Evolutionary conservation across 176 grass and related monocot species (phyloP), one percentile per base, ranked within the genome.

Genomic region (Carex pumila): DNA sequence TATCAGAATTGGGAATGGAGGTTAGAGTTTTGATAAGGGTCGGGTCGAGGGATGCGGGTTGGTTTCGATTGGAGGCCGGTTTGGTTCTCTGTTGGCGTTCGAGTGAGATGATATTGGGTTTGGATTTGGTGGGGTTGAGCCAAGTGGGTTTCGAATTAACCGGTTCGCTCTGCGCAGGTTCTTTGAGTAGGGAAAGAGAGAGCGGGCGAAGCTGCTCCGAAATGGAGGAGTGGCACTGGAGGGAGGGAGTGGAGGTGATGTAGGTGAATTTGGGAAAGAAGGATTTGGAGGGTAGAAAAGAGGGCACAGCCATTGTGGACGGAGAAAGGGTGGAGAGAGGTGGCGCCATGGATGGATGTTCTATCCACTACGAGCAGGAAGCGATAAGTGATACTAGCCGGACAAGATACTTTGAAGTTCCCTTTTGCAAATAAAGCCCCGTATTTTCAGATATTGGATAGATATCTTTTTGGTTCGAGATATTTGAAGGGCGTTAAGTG

Each of bases 41-140:
- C 34, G 86, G 86, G 82, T 86, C 83, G 22, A 90, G 79, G 11
- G 66, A 85, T 0, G 39, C 69, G 15, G 89, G 85, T 65, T 77
- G 73, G 77, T 90, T 88, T 13, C 72, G 1, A n/a, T 43, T 56
- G 4, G 89, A 87, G 34, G 82, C 31, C 3, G 86, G 53, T 12
- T 79, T 77, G 83, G 84, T 89, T 80, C 82, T 89, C 79, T 61
- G 84, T 11, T 98, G 95, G 74, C 92, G 92, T 79, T 52, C 60
- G 22, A 94, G 88, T 25, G 95, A 94, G 60, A 98, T 91, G 7
- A 98, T 87, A 7, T 77, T 86, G 57, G 90, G 95, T 87, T 74
- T 89, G 81, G 95, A 89, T 79, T 84, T 89, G 88, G 91, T 87
- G 11, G 91, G 92, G 80, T 94, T 98, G 21, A 94, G 88, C 95